A percentile compares a stretch with the other conserved stretches of the same genome.
These are phyloP conservation scores for Nothophytophthora sp. DNA, from an alignment of 352 stramenopile genomes.

Conservation along the genomic window DNA sequence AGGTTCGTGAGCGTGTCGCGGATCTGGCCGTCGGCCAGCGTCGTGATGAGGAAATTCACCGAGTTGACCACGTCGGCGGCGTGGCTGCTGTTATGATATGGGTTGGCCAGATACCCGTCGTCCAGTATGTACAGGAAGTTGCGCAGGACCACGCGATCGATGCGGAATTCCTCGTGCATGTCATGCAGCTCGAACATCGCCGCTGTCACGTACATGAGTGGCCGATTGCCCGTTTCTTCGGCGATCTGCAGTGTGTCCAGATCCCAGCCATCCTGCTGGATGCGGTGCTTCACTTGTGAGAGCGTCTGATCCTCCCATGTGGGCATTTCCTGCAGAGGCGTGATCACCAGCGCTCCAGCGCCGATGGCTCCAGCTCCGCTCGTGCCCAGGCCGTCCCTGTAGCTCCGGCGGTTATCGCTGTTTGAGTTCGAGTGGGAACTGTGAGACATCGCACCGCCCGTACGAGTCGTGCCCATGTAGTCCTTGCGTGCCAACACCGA, in stretches of 20 bases:
- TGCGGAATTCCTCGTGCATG: conserved; percentile 73
- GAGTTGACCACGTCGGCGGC: conserved; percentile 84
- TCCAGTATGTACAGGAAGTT: conserved; percentile 84
- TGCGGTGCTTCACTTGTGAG: conserved; percentile 42
- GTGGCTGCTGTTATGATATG: conserved; percentile 83
- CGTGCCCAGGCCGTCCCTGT: conserved; percentile 48
- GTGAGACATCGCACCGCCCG: conserved; percentile 54
- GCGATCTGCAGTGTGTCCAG: conserved; percentile 72
- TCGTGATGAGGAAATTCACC: conserved; percentile 79
- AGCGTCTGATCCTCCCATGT: conserved; percentile 58
- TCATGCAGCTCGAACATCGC: conserved; percentile 82
- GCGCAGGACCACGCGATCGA: conserved; percentile 69
- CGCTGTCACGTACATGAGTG: conserved; percentile 81
- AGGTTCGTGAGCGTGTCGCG: conserved; percentile 74
- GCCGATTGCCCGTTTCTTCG: conserved; percentile 59
- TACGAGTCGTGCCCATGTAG: conserved; percentile 59
- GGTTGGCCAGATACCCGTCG: conserved; percentile 73
- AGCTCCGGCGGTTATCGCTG: conserved; percentile 57
- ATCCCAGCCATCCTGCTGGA: conserved; percentile 73
- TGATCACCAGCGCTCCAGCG: conserved; percentile 23
- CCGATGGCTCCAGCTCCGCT: conserved; percentile 17
- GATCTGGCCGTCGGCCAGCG: conserved; percentile 67
- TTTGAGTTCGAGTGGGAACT: conserved; percentile 80
- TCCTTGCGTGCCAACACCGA: conserved; percentile 77
- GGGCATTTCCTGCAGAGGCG: conserved; percentile 55